A percentile compares a stretch with the other conserved stretches of the same genome.
These are phyloP conservation scores for Parmelia sp. DNA, from an alignment of 495 filamentous ascomycete genomes.

Conservation along the genomic window DNA sequence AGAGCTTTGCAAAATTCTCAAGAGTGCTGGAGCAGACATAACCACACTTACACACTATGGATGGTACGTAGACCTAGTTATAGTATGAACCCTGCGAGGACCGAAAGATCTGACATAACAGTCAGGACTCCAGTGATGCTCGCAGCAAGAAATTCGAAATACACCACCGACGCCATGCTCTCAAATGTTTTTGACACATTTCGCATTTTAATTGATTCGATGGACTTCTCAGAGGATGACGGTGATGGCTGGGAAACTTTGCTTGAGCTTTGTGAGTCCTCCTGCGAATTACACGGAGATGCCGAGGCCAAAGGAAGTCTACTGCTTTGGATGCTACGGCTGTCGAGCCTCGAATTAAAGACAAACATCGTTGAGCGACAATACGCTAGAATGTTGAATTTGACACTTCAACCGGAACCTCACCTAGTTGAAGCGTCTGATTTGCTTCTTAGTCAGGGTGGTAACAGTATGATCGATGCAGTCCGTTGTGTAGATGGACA, in stretches of 20 bases:
- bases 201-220: slow-evolving; percentile 1
- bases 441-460: not conserved
- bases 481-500: not conserved
- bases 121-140: not conserved
- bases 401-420: not conserved
- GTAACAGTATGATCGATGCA: not conserved
- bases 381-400: not conserved
- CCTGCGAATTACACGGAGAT: not conserved
- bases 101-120: not conserved
- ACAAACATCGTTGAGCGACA: not conserved
- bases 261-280: not conserved
- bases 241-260: not conserved
- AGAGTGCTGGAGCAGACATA: not conserved
- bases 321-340: slow-evolving; percentile 2
- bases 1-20: slow-evolving; percentile 6
- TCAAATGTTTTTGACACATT: not conserved
- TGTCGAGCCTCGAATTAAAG: not conserved
- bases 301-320: not conserved
- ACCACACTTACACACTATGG: not conserved
- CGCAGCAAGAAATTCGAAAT: not conserved
- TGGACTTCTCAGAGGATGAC: not conserved
- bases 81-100: not conserved
- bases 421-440: not conserved
- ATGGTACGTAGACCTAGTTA: not conserved
- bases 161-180: not conserved